Base-by-base conservation (phyloP, 306 rosid genomes). In the Vigna unguiculata region DNA sequence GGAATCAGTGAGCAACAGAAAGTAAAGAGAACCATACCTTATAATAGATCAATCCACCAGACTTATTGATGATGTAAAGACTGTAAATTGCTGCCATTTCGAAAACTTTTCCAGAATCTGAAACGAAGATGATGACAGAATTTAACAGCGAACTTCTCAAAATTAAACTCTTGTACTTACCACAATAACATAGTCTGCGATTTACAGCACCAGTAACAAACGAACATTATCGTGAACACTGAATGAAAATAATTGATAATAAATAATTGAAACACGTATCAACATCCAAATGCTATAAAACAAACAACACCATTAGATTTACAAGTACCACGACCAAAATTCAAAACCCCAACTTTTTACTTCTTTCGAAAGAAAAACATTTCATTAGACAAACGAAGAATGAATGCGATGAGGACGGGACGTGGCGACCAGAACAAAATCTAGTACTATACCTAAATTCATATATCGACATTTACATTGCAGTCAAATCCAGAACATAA, bases 11-110 rank as follows among this genome's bases (percentile, higher is more conserved):
- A 80, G 38, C 24, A 80, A 70, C 24, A 17, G 52, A 34, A 68
- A 71, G 69, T 17, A 6, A 69, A 19, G 63, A 69, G 40, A 8
- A 41, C 8, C 38, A 16, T 77, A 92, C 97, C 96, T 95, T 92
- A 86, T 90, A 87, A 85, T 87, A 95, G 85, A 95, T 90, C 86
- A 95, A 83, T 51, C 98, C 97, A 22, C 98, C 98, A 46, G 96
- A 90, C 84, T 94, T 94, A 72, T 92, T 91, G 86, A 95, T 92
- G 81, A 95, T 87, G 84, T 95, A 95, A 76, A 95, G 96, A 65
- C 95, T 89, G 88, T 87, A 92, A 68, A 94, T 91, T 30, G 97
- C 95, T 49, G 96, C 98, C 97, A 90, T 92, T 75, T 53, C 81
- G 69, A 60, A 67, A 61, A 48, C 32, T 68, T 40, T 47, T 40